These are phyloP conservation scores for Alternaria angustiovoidea DNA, from an alignment of 2,329 filamentous ascomycete genomes.

Conservation along the genomic window DNA sequence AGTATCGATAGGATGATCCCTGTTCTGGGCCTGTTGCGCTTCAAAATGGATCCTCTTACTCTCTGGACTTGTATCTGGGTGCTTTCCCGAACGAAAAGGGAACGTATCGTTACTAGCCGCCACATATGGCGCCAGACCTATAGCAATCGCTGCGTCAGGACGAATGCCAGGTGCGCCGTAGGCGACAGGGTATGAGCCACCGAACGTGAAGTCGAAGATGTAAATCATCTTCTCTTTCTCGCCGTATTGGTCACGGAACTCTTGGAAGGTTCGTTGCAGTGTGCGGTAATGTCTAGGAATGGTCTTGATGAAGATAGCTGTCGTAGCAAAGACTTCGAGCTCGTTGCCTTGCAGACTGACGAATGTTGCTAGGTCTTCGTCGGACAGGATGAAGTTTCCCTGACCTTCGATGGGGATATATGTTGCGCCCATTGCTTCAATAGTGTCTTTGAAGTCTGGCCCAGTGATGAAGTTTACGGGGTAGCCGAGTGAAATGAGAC, in stretches of 20 bases:
- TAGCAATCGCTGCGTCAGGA: slow-evolving; percentile 50
- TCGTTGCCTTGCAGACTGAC: slow-evolving; percentile 33
- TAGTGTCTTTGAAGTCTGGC: slow-evolving; percentile 44
- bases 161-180: slow-evolving; percentile 51
- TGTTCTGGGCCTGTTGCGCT: slow-evolving; percentile 9
- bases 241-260: slow-evolving; percentile 40
- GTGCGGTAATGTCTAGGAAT: slow-evolving; percentile 47
- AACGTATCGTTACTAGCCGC: slow-evolving; percentile 22
- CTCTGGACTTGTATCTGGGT: slow-evolving; percentile 17
- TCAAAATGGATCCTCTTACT: slow-evolving; percentile 16
- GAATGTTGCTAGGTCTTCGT: slow-evolving; percentile 29
- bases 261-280: slow-evolving; percentile 40
- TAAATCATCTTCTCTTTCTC: slow-evolving; percentile 54
- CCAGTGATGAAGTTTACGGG: slow-evolving; percentile 54
- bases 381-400: slow-evolving; percentile 11
- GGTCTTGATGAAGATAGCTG: slow-evolving; percentile 45
- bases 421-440: slow-evolving; percentile 29
- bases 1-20: slow-evolving; percentile 19
- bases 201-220: slow-evolving; percentile 53
- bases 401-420: slow-evolving; percentile 18
- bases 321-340: slow-evolving; percentile 46
- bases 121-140: slow-evolving; percentile 44
- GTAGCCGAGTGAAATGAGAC: slow-evolving; percentile 53
- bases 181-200: slow-evolving; percentile 39
- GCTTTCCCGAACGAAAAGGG: slow-evolving; percentile 19